Evolutionary conservation across 177 flowering plant genomes (phyloP).

Genomic region (Vitis hybrid): DNA sequence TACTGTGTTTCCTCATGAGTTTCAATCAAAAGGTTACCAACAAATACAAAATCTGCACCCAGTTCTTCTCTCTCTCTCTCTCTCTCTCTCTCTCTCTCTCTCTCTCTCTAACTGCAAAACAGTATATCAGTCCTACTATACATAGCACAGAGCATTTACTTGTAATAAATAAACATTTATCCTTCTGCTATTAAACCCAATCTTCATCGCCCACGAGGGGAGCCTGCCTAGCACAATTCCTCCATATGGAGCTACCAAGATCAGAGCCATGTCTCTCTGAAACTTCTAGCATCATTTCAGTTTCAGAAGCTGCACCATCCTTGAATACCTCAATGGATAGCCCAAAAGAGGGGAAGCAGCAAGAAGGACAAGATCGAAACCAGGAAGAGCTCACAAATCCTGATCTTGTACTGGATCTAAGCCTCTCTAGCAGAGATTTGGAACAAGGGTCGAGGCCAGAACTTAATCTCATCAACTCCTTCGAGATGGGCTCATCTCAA

Average conservation of each 20-base stretch:
- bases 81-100: not conserved
- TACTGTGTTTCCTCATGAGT: slow-evolving; percentile 7
- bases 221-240: not conserved
- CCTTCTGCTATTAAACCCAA: slow-evolving; percentile 11
- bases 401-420: slow-evolving; percentile 25
- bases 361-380: not conserved
- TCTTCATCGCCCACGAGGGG: not conserved
- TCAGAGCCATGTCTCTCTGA: slow-evolving; percentile 22
- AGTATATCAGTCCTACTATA: not conserved
- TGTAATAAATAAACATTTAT: slow-evolving; percentile 9
- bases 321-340: not conserved
- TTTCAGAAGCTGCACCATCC: slow-evolving; percentile 9
- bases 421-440: slow-evolving; percentile 23
- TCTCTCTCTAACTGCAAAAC: slow-evolving; percentile 20
- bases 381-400: not conserved
- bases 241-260: slow-evolving; percentile 18
- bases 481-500: slow-evolving; percentile 14
- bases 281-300: slow-evolving; percentile 21
- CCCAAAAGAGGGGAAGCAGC: not conserved
- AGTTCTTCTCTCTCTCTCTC: not conserved
- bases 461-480: slow-evolving; percentile 29
- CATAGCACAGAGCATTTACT: slow-evolving; percentile 10
- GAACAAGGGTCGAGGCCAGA: slow-evolving; percentile 17
- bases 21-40: slow-evolving; percentile 10
- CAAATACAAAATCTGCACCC: not conserved